These are phyloP conservation scores for Trifolium subterraneum DNA, from an alignment of 306 rosid genomes.

Conservation along the genomic window DNA sequence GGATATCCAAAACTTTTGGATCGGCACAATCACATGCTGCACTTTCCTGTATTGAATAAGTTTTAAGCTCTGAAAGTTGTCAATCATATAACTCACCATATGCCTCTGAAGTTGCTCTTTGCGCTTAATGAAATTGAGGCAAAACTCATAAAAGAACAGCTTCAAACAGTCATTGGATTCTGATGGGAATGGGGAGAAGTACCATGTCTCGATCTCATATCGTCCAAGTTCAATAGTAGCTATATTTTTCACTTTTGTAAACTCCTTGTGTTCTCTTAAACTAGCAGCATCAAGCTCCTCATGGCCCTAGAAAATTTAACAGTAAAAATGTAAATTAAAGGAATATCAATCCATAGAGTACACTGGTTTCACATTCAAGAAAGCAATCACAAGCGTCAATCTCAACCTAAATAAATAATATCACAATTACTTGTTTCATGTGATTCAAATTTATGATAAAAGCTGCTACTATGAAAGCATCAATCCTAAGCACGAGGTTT, in stretches of 20 bases:
- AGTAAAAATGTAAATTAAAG: conserved; percentile 4
- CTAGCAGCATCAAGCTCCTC: conserved; percentile 99
- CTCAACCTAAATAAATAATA: conserved; percentile 29
- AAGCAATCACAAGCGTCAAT: conserved; percentile 28
- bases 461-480: not conserved
- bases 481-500: not conserved
- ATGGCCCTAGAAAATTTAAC: conserved; percentile 72
- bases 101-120: conserved; percentile 99
- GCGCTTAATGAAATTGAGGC: conserved; percentile 99
- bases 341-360: conserved; percentile 12
- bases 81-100: conserved; percentile 97
- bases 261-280: conserved; percentile 97
- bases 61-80: conserved; percentile 82
- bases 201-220: conserved; percentile 99
- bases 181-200: conserved; percentile 97
- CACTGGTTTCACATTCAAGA: not conserved
- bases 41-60: conserved; percentile 97
- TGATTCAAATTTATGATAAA: conserved; percentile 31
- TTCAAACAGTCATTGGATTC: conserved; percentile 92
- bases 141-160: conserved; percentile 94
- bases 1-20: conserved; percentile 96
- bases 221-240: conserved; percentile 98
- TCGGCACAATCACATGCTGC: conserved; percentile 98
- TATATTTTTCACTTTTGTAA: conserved; percentile 97
- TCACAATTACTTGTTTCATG: conserved; percentile 15